Base-by-base conservation (phyloP, 2,329 filamentous ascomycete genomes). In the Chaetomiaceae sp. region DNA sequence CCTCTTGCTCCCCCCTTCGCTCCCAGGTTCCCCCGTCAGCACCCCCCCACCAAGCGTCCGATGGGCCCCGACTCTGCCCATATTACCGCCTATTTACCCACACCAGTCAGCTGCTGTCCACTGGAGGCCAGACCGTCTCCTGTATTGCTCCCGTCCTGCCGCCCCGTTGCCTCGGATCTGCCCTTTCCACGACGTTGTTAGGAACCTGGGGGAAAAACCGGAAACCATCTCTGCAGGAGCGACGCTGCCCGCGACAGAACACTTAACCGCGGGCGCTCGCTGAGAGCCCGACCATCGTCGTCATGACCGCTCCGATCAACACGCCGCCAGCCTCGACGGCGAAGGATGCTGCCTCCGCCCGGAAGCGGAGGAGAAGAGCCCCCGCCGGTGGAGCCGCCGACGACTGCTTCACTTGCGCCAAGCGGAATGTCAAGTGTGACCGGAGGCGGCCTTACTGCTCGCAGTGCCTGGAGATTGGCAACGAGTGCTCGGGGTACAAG, bases 401-500 rank as follows among this genome's bases (percentile, higher is more conserved):
- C 66, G 91, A 97, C 68, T 98, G 91, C 76, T 96, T 96, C 65
- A 83, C 89, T 35, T 98, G 91, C 71, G 79, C 83, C 56, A 93
- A 89, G 70, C 81, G 86, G 62, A 83, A 82, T 59, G 75, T 84
- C 53, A 86, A 88, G 67, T 98, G 91, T 71, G 91, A 97, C 68
- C 83, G 91, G 58, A 82, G 88, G 62, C 79, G 91, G 59, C 91
- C 91, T 8, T 97, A 96, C 69, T 97, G 93, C 70, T 89, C 89
- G 36, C 90, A 89, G 68, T 98, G 91, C 66, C 78, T 97, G 53
- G 88, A 95, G 58, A 77, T 88, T 54, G 90, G 89, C 55, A 89
- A 88, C 64, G 89, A 95, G 62, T 97, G 91, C 70, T 89, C 88
- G 22, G 91, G 91, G 49, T 97, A 97, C 74, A 94, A 94, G 71